phyloP scores from a whole-genome alignment of 2,329 filamentous ascomycete species.

The Pseudopyricularia cyperi region DNA sequence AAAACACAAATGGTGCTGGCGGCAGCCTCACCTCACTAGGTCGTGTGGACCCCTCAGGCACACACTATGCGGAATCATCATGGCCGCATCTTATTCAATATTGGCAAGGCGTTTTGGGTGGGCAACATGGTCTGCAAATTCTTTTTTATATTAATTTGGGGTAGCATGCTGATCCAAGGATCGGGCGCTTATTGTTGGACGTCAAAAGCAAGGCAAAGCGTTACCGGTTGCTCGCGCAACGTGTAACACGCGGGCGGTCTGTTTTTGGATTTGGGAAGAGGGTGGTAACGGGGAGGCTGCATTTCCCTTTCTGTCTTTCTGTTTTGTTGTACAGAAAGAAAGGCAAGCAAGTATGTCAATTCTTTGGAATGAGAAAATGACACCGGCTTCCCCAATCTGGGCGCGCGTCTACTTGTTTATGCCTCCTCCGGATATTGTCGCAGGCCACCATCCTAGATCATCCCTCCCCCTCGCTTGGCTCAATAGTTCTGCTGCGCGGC shows the following conservation, averaged over 20 bases:
- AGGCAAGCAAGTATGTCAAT: background rate
- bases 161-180: background rate
- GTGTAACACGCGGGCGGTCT: background rate
- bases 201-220: background rate
- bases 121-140: background rate
- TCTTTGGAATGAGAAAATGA: background rate
- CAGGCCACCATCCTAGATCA: background rate
- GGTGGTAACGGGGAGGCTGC: background rate
- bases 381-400: background rate
- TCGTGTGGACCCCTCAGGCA: background rate
- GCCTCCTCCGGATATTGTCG: background rate
- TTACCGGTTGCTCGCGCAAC: background rate
- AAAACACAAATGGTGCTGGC: background rate
- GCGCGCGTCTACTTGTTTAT: background rate
- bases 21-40: background rate
- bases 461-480: background rate
- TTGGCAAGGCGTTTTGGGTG: background rate
- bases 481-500: background rate
- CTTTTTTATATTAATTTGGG: background rate
- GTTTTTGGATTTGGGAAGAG: background rate
- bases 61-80: background rate
- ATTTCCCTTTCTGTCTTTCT: background rate
- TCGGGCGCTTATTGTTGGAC: background rate
- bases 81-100: background rate
- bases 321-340: background rate